Conservation (phyloP, 441 rosid species). For the Gossypium trilobum region DNA sequence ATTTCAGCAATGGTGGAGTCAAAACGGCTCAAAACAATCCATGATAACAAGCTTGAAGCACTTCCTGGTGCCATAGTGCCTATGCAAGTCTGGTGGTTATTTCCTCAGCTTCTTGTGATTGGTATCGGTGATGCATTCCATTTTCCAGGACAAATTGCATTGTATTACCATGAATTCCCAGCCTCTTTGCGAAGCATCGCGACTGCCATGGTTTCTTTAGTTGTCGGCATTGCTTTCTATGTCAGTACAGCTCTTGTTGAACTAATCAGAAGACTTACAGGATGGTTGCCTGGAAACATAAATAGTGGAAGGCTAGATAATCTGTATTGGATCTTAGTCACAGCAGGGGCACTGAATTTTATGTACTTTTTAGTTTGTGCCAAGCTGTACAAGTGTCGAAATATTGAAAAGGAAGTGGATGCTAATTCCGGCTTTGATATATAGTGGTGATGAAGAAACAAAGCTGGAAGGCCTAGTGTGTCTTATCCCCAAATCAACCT, state of each 20-base stretch:
- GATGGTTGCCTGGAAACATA: constrained; percentile 37
- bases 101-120: constrained; percentile 27
- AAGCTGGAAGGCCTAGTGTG: neutral
- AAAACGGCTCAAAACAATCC: constrained; percentile 29
- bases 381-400: neutral
- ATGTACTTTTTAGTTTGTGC: constrained; percentile 6
- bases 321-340: constrained; percentile 35
- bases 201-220: constrained; percentile 27
- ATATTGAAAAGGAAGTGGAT: neutral
- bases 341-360: constrained; percentile 2
- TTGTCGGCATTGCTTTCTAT: constrained; percentile 30
- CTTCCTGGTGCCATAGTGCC: constrained; percentile 17
- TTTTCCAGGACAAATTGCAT: constrained; percentile 22
- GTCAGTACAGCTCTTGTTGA: constrained; percentile 28
- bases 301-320: constrained; percentile 35
- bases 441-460: neutral
- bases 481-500: neutral
- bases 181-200: constrained; percentile 27
- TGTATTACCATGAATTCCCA: constrained; percentile 38
- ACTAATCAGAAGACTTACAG: constrained; percentile 24
- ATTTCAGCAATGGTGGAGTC: constrained; percentile 33
- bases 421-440: neutral
- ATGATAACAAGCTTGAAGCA: constrained; percentile 4
- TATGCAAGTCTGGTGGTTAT: constrained; percentile 30
- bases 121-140: constrained; percentile 38